Percentiles rank a stretch among this genome's conserved stretches.
Conservation (phyloP, 768 basidiomycete genomes). For the Termitomyces sp. region DNA sequence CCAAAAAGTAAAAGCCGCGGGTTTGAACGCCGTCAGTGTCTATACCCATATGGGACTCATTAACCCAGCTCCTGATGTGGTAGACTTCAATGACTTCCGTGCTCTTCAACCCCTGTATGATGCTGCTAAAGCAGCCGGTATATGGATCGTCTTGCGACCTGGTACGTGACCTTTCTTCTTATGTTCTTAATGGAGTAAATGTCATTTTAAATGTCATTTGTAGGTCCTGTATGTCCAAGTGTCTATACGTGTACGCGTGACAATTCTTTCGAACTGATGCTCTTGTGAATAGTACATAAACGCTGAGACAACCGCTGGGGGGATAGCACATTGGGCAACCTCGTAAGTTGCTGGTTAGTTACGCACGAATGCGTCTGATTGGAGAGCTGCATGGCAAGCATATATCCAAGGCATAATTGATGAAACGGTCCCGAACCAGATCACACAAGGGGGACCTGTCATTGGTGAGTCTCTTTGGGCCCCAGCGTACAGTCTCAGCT, state of each 20-base stretch:
- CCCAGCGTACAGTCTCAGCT: too few species aligned
- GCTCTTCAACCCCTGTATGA: conserved; percentile 70
- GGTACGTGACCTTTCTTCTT: conserved; percentile 35
- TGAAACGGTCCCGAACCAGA: conserved; percentile 61
- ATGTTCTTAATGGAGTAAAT: background rate
- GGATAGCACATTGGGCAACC: conserved; percentile 68
- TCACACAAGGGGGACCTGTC: conserved; percentile 70
- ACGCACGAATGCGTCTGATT: conserved; percentile 75
- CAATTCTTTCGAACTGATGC: background rate
- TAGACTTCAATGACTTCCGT: conserved; percentile 73
- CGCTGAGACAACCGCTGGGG: conserved; percentile 79
- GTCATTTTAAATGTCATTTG: too few species aligned
- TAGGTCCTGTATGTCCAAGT: conserved; percentile 36
- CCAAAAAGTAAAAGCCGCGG: conserved; percentile 78
- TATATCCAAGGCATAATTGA: conserved; percentile 68
- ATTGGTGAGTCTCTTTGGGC: conserved; percentile 67
- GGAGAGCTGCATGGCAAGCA: conserved; percentile 64
- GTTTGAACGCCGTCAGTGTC: too few species aligned
- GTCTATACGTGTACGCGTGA: background rate
- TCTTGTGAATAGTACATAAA: conserved; percentile 55
- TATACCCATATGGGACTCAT: conserved; percentile 80
- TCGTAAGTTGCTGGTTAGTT: conserved; percentile 60
- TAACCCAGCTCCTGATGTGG: conserved; percentile 69
- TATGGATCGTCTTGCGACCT: conserved; percentile 79
- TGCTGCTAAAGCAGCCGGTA: conserved; percentile 67